Base-by-base conservation (phyloP, 1,284 basidiomycete species). In the Ganoderma sp. region DNA sequence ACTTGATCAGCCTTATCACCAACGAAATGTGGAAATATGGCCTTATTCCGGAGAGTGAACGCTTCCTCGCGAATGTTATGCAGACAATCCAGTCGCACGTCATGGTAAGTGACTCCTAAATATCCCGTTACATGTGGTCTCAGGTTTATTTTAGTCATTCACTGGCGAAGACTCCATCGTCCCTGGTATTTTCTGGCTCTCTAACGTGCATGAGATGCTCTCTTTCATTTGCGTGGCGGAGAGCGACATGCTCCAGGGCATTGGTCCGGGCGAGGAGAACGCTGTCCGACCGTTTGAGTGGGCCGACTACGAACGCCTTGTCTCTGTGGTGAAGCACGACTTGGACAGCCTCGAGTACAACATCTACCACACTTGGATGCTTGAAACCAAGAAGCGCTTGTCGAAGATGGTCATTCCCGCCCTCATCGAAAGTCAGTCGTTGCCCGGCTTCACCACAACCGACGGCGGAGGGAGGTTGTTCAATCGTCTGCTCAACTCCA, bases 1-100 rank as follows among this genome's bases (percentile, higher is more conserved):
- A 99, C 80, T 88, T 99, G 69, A 99, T 99, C 81, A 96, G 94
- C 76, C 84, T 99, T 62, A 93, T 98, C 69, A 98, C 96, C 25
- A 99, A 99, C 80, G 98, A 99, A 82, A 99, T 99, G 97, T 99
- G 98, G 98, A 99, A 99, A 83, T 96, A 98, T 76, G 96, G 97
- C 37, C 89, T 99, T 76, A 98, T 99, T 74, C 88, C 91, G 34
- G 97, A 99, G 80, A 98, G 96, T 80, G 98, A 99, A 80, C 87
- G 97, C 48, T 99, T 99, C 88, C 85, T 99, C 69, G 98, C 98
- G 50, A 99, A 98, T 77, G 95, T 99, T 67, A 99, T 99, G 97
- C 97, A 99, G 80, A 94, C 93, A 19, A 93, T 99, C 71, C 98
- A 99, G 83, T 88, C 92, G 50, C 96, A 99, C 81, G 96, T 99